Evolutionary conservation across 768 basidiomycete species (phyloP).

Genomic region (Brasilioporus rufonigricans): DNA sequence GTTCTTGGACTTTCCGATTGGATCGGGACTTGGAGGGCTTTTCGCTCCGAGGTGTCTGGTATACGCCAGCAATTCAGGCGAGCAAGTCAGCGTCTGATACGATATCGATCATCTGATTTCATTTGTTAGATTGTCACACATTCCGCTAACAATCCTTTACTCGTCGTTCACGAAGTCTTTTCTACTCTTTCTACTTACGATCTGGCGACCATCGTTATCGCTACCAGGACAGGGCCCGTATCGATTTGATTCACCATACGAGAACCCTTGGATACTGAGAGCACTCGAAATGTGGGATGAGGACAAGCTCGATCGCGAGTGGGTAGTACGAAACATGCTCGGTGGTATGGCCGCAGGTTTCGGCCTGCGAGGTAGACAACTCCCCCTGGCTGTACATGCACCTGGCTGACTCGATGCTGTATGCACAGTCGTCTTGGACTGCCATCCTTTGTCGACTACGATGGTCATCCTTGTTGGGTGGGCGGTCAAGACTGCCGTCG

Average conservation of each 20-base stretch:
- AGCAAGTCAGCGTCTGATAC: background rate
- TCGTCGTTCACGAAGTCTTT: constrained; percentile 84
- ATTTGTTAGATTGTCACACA: constrained; percentile 56
- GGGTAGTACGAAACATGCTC: constrained; percentile 79
- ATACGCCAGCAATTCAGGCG: constrained; percentile 65
- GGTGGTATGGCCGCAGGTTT: constrained; percentile 89
- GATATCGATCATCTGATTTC: background rate
- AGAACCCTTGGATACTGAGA: constrained; percentile 36
- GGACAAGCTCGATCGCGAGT: constrained; percentile 73
- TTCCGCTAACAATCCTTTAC: constrained; percentile 78
- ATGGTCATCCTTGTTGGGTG: constrained; percentile 75
- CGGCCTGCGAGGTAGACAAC: constrained; percentile 65
- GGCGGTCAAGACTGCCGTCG: constrained; percentile 63
- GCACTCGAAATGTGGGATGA: constrained; percentile 64
- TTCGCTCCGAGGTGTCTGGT: constrained; percentile 38
- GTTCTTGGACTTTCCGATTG: constrained; percentile 45
- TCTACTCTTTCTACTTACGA: constrained; percentile 75
- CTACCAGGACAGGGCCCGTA: constrained; percentile 18
- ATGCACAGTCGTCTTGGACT: constrained; percentile 68
- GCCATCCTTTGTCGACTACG: constrained; percentile 70
- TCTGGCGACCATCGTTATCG: constrained; percentile 60
- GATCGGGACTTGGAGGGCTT: constrained; percentile 28
- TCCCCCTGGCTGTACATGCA: background rate
- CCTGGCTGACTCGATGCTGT: background rate
- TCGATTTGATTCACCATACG: constrained; percentile 26